These are phyloP conservation scores for Trichophyton schoenleinii DNA, from an alignment of 2,329 filamentous ascomycete genomes.

Conservation along the genomic window DNA sequence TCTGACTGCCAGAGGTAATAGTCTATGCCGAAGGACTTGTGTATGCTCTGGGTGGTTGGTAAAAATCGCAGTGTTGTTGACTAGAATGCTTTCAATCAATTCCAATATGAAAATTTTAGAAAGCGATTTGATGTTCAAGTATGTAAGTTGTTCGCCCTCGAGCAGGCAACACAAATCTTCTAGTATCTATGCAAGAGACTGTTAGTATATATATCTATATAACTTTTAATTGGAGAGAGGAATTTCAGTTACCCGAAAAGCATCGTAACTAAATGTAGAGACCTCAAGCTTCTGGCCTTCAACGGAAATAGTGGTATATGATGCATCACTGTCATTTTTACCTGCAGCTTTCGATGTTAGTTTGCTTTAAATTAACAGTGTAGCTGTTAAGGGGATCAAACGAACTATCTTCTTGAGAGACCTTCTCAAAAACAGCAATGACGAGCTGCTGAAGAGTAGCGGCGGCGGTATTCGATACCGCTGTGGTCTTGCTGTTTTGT, in stretches of 20 bases:
- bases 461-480: constrained; percentile 89
- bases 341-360: background rate
- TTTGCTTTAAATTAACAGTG: background rate
- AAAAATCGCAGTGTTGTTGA: constrained; percentile 74
- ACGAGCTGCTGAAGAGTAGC: constrained; percentile 94
- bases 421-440: constrained; percentile 85
- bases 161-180: constrained; percentile 81
- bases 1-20: constrained; percentile 73
- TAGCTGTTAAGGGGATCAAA: constrained; percentile 12
- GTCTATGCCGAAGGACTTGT: constrained; percentile 59
- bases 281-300: constrained; percentile 54
- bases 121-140: constrained; percentile 64
- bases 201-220: constrained; percentile 6
- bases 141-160: constrained; percentile 70
- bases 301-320: constrained; percentile 51
- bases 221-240: background rate
- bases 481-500: constrained; percentile 80
- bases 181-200: constrained; percentile 49
- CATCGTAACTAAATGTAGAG: constrained; percentile 68
- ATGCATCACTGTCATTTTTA: background rate
- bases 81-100: constrained; percentile 78
- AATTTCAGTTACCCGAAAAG: constrained; percentile 49
- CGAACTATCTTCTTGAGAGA: constrained; percentile 66
- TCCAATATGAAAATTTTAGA: constrained; percentile 78
- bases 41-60: constrained; percentile 66